A percentile compares a stretch with the other conserved stretches of the same genome.
These are phyloP conservation scores for Penicillium waksmanii DNA, from an alignment of 495 filamentous ascomycete species.

Conservation along the genomic window DNA sequence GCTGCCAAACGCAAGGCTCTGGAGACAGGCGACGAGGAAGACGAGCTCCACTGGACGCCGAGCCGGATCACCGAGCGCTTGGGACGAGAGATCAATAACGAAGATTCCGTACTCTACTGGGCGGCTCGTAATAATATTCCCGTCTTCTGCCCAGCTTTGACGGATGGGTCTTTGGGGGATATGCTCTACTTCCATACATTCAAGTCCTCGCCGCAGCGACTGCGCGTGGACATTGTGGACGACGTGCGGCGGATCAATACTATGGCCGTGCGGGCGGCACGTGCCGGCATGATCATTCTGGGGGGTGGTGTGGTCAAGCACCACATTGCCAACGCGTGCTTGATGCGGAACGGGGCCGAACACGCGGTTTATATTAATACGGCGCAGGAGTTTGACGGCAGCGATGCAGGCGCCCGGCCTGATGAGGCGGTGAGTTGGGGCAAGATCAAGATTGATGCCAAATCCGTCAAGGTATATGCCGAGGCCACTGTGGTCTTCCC, in stretches of 20 bases:
- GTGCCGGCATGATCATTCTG: slow-evolving; percentile 90
- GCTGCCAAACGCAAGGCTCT: slow-evolving; percentile 54
- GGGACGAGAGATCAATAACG: slow-evolving; percentile 89
- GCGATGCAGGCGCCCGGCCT: slow-evolving; percentile 91
- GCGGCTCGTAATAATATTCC: slow-evolving; percentile 91
- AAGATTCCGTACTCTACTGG: slow-evolving; percentile 90
- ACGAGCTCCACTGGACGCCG: slow-evolving; percentile 86
- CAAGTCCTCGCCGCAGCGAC: slow-evolving; percentile 74
- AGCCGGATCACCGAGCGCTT: slow-evolving; percentile 83
- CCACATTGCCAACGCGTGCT: slow-evolving; percentile 93
- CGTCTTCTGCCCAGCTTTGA: slow-evolving; percentile 94
- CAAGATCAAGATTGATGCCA: slow-evolving; percentile 87
- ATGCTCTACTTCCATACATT: slow-evolving; percentile 98
- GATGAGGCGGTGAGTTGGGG: slow-evolving; percentile 99
- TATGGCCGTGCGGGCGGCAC: slow-evolving; percentile 78
- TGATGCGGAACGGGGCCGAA: slow-evolving; percentile 97
- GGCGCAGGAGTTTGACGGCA: slow-evolving; percentile 94
- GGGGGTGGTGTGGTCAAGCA: slow-evolving; percentile 95
- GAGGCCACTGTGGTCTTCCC: slow-evolving; percentile 94
- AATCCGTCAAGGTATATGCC: slow-evolving; percentile 90
- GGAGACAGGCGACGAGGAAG: slow-evolving; percentile 58
- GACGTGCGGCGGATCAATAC: slow-evolving; percentile 91
- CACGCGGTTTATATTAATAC: slow-evolving; percentile 97
- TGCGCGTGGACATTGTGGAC: slow-evolving; percentile 85
- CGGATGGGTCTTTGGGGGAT: slow-evolving; percentile 91